Conservation (phyloP, 1,284 basidiomycete genomes). For the Irpex lacteus region DNA sequence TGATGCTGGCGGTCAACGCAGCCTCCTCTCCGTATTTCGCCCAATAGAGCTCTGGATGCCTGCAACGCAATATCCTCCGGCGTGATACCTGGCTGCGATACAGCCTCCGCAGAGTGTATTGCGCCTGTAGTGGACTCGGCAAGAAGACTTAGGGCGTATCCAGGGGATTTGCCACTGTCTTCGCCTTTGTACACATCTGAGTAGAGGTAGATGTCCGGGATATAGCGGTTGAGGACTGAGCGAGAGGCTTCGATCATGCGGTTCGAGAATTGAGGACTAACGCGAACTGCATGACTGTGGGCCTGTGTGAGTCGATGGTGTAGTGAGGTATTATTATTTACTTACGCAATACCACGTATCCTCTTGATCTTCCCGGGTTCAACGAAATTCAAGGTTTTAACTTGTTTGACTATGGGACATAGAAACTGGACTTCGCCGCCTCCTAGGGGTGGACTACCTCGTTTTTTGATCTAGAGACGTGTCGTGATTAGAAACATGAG, state of each 20-base stretch:
- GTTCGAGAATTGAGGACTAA: conserved; percentile 96
- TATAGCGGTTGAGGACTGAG: conserved; percentile 91
- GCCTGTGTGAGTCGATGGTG: background rate
- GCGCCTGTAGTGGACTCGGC: conserved; percentile 92
- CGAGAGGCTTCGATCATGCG: conserved; percentile 95
- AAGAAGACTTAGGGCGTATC: conserved; percentile 89
- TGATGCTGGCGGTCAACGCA: conserved; percentile 94
- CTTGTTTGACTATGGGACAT: conserved; percentile 88
- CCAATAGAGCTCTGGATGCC: conserved; percentile 76
- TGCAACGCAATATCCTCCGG: conserved; percentile 91
- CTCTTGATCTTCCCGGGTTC: conserved; percentile 90
- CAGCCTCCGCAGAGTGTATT: conserved; percentile 84
- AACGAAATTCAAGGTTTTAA: conserved; percentile 90
- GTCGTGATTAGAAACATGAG: conserved; percentile 8
- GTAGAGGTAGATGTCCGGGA: conserved; percentile 97
- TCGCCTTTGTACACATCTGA: conserved; percentile 98
- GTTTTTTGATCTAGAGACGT: conserved; percentile 76
- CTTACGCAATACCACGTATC: conserved; percentile 93
- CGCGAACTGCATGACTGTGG: conserved; percentile 85
- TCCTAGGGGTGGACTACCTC: conserved; percentile 88
- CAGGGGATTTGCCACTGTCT: conserved; percentile 97
- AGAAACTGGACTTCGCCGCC: conserved; percentile 93
- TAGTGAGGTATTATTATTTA: conserved; percentile 16
- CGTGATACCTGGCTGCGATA: conserved; percentile 74
- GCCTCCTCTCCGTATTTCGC: conserved; percentile 80